phyloP scores from a whole-genome alignment of 129 eudicot species.

The Logfia minima region DNA sequence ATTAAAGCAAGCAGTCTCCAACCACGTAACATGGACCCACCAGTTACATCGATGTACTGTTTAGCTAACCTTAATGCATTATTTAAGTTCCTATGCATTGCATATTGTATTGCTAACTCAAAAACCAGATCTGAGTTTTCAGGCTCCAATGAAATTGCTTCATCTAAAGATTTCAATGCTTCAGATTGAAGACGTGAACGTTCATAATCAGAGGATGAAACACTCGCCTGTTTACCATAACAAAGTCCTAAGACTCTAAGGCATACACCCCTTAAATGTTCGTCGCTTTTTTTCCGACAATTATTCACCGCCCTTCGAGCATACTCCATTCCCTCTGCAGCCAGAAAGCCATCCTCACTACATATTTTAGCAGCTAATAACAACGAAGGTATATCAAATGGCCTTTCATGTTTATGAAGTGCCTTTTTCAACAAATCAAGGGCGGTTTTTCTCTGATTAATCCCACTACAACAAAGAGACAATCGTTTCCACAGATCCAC shows the following conservation, averaged over 20 bases:
- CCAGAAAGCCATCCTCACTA: conserved; percentile 58
- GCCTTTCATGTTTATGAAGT: conserved; percentile 69
- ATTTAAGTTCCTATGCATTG: conserved; percentile 72
- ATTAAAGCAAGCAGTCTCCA: conserved; percentile 92
- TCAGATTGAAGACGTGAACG: conserved; percentile 82
- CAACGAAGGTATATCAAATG: conserved; percentile 55
- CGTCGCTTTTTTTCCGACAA: conserved; percentile 36
- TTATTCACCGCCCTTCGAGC: conserved; percentile 65
- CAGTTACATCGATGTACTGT: conserved; percentile 73
- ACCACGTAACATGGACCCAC: conserved; percentile 77
- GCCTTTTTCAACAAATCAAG: conserved; percentile 63
- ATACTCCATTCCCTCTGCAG: conserved; percentile 77
- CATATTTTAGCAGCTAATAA: conserved; percentile 77
- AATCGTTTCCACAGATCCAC: conserved; percentile 70
- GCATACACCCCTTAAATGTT: conserved; percentile 72
- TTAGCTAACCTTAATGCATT: conserved; percentile 74
- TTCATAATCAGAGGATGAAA: conserved; percentile 71
- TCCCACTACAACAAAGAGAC: conserved; percentile 66
- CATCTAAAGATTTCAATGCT: conserved; percentile 72
- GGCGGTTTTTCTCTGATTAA: conserved; percentile 53
- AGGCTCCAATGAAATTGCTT: conserved; percentile 57
- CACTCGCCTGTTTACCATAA: conserved; percentile 76
- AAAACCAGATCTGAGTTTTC: conserved; percentile 65
- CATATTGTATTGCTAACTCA: conserved; percentile 76
- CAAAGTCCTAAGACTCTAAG: conserved; percentile 81